phyloP scores from a whole-genome alignment of 805 yeast species.

The Hanseniaspora jakobsenii region DNA sequence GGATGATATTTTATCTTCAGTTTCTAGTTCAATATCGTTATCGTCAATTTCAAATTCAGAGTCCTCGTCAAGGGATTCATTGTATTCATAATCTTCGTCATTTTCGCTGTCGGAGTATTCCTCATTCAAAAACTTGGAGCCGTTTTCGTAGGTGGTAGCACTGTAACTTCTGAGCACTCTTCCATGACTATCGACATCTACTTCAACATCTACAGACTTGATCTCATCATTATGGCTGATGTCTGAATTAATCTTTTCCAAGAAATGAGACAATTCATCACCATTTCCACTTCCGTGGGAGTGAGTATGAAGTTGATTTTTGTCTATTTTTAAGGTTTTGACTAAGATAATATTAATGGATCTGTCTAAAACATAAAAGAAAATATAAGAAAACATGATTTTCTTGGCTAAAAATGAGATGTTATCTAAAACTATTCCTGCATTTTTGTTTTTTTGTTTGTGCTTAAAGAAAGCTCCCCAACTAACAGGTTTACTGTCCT shows the following conservation, averaged over 20 bases:
- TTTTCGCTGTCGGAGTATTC: slow-evolving; percentile 4
- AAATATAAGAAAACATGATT: slow-evolving; percentile 10
- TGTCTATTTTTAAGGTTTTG: slow-evolving; percentile 1
- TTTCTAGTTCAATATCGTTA: slow-evolving; percentile 1
- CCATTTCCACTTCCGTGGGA: neutral
- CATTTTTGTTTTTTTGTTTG: neutral
- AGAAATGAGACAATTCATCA: neutral
- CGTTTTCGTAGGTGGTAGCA: slow-evolving; percentile 4
- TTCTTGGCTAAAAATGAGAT: slow-evolving; percentile 6
- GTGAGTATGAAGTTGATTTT: slow-evolving; percentile 5
- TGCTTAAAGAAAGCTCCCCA: neutral
- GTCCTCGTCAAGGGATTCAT: neutral
- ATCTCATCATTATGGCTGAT: neutral
- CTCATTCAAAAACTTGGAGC: neutral
- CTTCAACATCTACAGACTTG: slow-evolving; percentile 5
- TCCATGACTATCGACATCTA: slow-evolving; percentile 10
- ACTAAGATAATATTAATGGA: slow-evolving; percentile 2
- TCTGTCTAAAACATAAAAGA: slow-evolving; percentile 9
- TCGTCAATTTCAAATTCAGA: slow-evolving; percentile 6
- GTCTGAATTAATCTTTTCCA: slow-evolving; percentile 1
- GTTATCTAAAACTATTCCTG: neutral
- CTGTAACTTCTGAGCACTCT: slow-evolving; percentile 7
- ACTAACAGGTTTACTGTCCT: neutral
- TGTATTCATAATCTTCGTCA: neutral
- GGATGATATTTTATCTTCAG: neutral